These are phyloP conservation scores for Xanthoconium separans DNA, from an alignment of 1,284 basidiomycete genomes.

Conservation along the genomic window DNA sequence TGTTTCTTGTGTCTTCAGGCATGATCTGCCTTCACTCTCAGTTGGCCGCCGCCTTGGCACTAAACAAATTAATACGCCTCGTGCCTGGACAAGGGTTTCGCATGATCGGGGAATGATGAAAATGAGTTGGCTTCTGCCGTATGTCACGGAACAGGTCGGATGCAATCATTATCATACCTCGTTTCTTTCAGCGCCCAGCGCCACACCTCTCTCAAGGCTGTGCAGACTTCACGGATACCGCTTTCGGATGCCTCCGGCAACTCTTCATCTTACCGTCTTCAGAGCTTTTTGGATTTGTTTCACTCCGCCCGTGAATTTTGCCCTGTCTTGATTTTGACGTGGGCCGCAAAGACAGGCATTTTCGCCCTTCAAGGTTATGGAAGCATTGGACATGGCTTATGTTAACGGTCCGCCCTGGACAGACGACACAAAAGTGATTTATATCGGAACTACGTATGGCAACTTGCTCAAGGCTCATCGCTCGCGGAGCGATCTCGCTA, in stretches of 20 bases:
- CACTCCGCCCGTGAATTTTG: not conserved
- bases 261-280: not conserved
- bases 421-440: not conserved
- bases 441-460: not conserved
- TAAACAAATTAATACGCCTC: slow-evolving; percentile 9
- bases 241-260: not conserved
- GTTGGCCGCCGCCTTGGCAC: not conserved
- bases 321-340: slow-evolving; percentile 9
- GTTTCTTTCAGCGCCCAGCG: not conserved
- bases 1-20: not conserved
- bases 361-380: slow-evolving; percentile 11
- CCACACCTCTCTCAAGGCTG: not conserved
- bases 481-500: slow-evolving; percentile 14
- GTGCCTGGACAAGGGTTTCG: slow-evolving; percentile 17
- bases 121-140: slow-evolving; percentile 5
- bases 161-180: slow-evolving; percentile 10
- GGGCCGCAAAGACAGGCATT: slow-evolving; percentile 5
- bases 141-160: slow-evolving; percentile 7
- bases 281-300: not conserved
- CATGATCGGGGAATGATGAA: not conserved
- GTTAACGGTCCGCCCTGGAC: not conserved
- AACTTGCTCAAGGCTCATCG: not conserved
- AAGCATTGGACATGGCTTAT: slow-evolving; percentile 7
- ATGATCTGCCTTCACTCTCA: not conserved
- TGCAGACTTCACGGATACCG: slow-evolving; percentile 2